Conservation (phyloP, 1,284 basidiomycete species). For the Puccinia novopanici region DNA sequence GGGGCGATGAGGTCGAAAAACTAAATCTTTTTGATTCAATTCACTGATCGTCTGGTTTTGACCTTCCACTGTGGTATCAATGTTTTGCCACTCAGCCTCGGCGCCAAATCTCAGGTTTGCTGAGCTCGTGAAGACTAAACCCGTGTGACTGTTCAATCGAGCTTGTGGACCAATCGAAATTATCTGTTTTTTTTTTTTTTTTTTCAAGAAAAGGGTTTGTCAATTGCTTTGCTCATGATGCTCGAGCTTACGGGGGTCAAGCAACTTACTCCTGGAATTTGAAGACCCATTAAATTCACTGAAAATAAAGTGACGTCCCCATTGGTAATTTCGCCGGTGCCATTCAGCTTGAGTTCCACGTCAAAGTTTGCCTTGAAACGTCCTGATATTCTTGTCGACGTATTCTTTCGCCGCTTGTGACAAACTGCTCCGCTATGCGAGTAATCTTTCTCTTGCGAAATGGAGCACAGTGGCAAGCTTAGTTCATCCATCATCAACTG, state of each 20-base stretch:
- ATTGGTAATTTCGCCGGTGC: conserved; percentile 7
- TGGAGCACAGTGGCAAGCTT: not conserved
- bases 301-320: conserved; percentile 9
- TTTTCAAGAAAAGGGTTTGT: not conserved
- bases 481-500: conserved; percentile 15
- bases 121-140: conserved; percentile 35
- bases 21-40: not conserved
- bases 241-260: not conserved
- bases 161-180: conserved; percentile 44
- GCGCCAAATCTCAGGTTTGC: conserved; percentile 34
- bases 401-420: conserved; percentile 12
- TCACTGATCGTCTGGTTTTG: not conserved
- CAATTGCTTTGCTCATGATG: not conserved
- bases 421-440: conserved; percentile 16
- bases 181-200: conserved; percentile 6
- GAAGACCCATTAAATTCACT: not conserved
- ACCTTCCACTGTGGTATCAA: conserved; percentile 26
- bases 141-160: conserved; percentile 25
- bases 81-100: conserved; percentile 30
- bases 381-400: conserved; percentile 26
- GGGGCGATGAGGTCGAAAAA: conserved; percentile 23
- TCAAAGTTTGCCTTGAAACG: conserved; percentile 25
- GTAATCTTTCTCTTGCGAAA: not conserved
- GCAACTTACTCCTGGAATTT: conserved; percentile 29
- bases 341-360: conserved; percentile 11